These are phyloP conservation scores for Lindgomyces ingoldianus DNA, from an alignment of 495 filamentous ascomycete species.

Conservation along the genomic window DNA sequence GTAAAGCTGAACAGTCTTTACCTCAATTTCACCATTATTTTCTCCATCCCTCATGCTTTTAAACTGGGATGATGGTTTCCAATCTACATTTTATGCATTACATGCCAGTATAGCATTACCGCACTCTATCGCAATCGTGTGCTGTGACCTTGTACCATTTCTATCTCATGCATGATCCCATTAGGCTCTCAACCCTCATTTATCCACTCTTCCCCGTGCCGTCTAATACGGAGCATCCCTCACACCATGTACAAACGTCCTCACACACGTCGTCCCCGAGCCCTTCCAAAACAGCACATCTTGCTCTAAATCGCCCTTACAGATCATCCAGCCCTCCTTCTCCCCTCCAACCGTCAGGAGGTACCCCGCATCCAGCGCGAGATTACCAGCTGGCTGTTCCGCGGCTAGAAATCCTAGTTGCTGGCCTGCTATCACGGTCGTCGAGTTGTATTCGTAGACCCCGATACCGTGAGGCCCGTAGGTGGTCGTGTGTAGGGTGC, in stretches of 20 bases:
- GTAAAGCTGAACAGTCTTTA: too few relatives aligned
- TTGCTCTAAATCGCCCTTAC: slow-evolving; percentile 30
- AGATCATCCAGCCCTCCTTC: slow-evolving; percentile 39
- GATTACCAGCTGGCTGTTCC: slow-evolving; percentile 28
- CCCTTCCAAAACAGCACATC: slow-evolving; percentile 39
- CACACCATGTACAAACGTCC: slow-evolving; percentile 40
- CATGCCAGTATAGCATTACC: too few relatives aligned
- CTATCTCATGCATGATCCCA: too few relatives aligned
- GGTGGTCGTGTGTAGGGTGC: slow-evolving; percentile 30
- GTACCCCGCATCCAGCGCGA: slow-evolving; percentile 36
- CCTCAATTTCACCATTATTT: too few relatives aligned
- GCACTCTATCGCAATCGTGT: too few relatives aligned
- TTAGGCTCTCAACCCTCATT: too few relatives aligned
- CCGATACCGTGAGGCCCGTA: slow-evolving; percentile 32
- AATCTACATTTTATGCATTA: too few relatives aligned
- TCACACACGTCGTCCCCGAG: slow-evolving; percentile 25
- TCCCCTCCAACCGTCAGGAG: slow-evolving; percentile 38
- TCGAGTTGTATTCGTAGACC: slow-evolving; percentile 33
- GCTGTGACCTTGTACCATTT: too few relatives aligned
- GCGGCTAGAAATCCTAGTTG: slow-evolving; percentile 30
- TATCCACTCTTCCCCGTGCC: too few relatives aligned
- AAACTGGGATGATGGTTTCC: too few relatives aligned
- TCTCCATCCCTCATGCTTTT: too few relatives aligned
- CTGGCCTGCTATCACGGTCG: slow-evolving; percentile 23
- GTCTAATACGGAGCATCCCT: slow-evolving; percentile 36